Base-by-base conservation (phyloP, 129 eudicot genomes). In the Cynara cardunculus region DNA sequence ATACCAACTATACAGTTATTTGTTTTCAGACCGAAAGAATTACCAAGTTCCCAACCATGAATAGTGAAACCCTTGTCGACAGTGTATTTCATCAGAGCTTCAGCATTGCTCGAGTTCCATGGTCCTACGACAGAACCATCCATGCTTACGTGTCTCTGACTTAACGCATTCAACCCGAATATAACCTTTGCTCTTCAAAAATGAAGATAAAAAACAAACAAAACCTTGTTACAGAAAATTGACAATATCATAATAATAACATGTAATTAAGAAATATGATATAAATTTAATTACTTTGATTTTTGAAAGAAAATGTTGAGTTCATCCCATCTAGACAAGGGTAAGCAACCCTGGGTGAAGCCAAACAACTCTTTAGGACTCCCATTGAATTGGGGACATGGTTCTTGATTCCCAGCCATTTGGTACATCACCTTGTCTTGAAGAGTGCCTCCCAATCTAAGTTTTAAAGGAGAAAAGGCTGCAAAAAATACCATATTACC, bases 391-490 rank as follows among this genome's bases (percentile, higher is more conserved):
- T 82, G 85, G 27, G 83, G 21, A 31, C 99, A 95, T 69, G 97
- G 79, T 49, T 66, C 67, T 44, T 86, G 49, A 49, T 83, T 80
- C 35, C 76, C 84, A 76, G 18, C 68, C 21, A 70, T 87, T 88
- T 95, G 93, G 83, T 88, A 95, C 16, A 81, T 79, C 37, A 96
- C 80, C 75, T 79, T 92, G 71, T 96, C 89, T 88, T 96, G 97
- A 82, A 92, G 84, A 26, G 97, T 96, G 44, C 99, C 99, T 7
- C 99, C 99, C 27, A 96, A 79, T 92, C 99, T 91, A 59, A 96
- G 86, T 86, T 92, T 96, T 68, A 96, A 84, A 4, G 99, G 95
- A 22, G 97, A 89, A 83, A 96, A 89, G 30, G 98, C 99, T 96
- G 93, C 84, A 86, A 78, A 59, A 6, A 56, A 10, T 56, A 56